Evolutionary conservation across 208 protist genomes (phyloP).

Genomic region (Paratrypanosoma confusum): DNA sequence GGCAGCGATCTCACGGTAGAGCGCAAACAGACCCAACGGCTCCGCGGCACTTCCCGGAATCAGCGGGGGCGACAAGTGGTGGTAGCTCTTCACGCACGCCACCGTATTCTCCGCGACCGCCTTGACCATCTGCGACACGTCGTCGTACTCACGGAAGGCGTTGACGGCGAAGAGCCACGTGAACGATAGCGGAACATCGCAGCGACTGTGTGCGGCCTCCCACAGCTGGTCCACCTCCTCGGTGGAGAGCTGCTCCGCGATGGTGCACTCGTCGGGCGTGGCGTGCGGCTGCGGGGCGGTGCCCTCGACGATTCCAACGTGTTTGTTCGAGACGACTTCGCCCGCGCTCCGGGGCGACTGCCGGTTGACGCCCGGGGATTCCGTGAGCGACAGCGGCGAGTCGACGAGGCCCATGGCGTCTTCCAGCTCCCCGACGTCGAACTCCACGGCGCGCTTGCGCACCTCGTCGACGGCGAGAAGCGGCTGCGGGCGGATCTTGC

Average conservation of each 20-base stretch:
- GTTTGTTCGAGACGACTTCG: constrained; percentile 14
- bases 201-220: constrained; percentile 34
- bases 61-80: too few species aligned
- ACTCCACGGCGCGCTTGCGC: constrained; percentile 33
- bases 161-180: constrained; percentile 34
- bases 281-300: constrained; percentile 22
- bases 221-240: constrained; percentile 71
- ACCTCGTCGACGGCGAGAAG: constrained; percentile 49
- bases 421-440: constrained; percentile 48
- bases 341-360: too few species aligned
- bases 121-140: constrained; percentile 49
- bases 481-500: constrained; percentile 46
- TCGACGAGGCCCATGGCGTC: constrained; percentile 36
- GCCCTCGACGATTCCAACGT: constrained; percentile 27
- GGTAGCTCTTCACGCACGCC: constrained; percentile 24
- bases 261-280: constrained; percentile 19
- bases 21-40: too few species aligned
- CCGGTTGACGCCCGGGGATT: too few species aligned
- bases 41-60: too few species aligned
- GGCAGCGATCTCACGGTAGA: constrained; percentile 59
- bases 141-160: constrained; percentile 54
- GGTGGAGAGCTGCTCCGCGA: constrained; percentile 47
- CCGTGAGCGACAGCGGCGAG: too few species aligned
- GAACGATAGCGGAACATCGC: constrained; percentile 25
- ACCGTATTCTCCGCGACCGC: constrained; percentile 54